Evolutionary conservation across 805 yeast species (phyloP), one percentile per base, ranked within the genome.

Genomic region (Wickerhamomyces hampshirensis): DNA sequence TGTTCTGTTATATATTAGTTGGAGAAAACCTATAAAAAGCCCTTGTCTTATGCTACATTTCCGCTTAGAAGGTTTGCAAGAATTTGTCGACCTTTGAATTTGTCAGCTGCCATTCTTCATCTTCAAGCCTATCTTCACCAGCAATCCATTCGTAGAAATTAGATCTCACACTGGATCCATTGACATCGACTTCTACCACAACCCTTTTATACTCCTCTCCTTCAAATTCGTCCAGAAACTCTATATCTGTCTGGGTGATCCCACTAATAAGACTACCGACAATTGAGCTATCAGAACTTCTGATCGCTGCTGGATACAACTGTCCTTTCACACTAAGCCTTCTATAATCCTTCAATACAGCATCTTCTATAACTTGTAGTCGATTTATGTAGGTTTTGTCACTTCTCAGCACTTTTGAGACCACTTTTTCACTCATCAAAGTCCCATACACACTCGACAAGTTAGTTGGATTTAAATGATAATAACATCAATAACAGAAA

Each of bases 361-460:
- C 47, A 19, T 18, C 23, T 5, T 10, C 28, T 8, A 26, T 30
- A 6, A 30, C 24, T 21, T 11, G 7, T 7, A 8, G 24, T 21
- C 24, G 7, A 21, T 11, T 21, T 11, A 11, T 11, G 24, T 21
- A 11, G 10, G 24, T 8, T 11, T 7, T 7, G 11, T 21, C 24
- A 21, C 24, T 14, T 9, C 13, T 5, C 11, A 41, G 35, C 1
- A 41, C 44, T 15, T 37, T 37, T 9, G 33, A 12, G 1, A 41
- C 34, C 8, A 41, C 35, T 5, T 15, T 23, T 3, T 40, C 39
- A 13, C 33, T 28, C 41, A 37, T 37, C 6, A 41, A 31, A 2
- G 44, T 41, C 13, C 47, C 47, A 21, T 43, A 43, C 15, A 30
- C 43, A 27, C 47, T 42, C 31, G 12, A 7, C 12, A 21, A 8